A percentile compares a stretch with the other conserved stretches of the same genome.
Evolutionary conservation across 2,329 filamentous ascomycete species (phyloP).

Genomic region (Fusarium sterilihyphosum): DNA sequence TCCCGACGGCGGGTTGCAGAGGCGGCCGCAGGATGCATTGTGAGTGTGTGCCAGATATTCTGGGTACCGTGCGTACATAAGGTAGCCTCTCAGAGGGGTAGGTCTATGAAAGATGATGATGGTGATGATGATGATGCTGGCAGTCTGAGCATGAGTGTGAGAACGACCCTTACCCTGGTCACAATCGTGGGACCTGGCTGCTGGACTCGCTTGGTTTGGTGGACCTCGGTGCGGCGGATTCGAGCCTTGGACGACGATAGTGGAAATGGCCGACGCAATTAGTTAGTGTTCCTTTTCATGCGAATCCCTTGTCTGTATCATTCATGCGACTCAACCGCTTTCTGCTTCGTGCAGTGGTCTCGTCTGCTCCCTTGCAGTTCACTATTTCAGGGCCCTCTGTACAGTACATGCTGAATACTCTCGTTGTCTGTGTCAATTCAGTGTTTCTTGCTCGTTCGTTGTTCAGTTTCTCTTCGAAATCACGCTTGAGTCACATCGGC

Average conservation of each 20-base stretch:
- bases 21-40: conserved; percentile 52
- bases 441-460: background rate
- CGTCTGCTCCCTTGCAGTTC: conserved; percentile 6
- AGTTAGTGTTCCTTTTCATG: conserved; percentile 30
- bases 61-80: background rate
- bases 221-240: conserved; percentile 32
- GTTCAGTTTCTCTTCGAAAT: background rate
- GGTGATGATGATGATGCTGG: background rate
- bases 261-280: conserved; percentile 36
- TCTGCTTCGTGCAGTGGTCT: background rate
- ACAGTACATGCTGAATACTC: background rate
- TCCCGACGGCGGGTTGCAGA: conserved; percentile 52
- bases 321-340: conserved; percentile 34
- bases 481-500: background rate
- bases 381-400: background rate
- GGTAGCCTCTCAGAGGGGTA: background rate
- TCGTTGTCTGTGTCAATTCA: background rate
- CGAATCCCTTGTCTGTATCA: conserved; percentile 30
- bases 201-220: conserved; percentile 13
- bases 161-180: conserved; percentile 25
- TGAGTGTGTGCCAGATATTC: conserved; percentile 37
- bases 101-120: conserved; percentile 5
- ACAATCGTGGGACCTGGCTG: conserved; percentile 12
- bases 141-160: conserved; percentile 8
- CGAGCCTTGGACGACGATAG: conserved; percentile 19